phyloP scores from a whole-genome alignment of 331 rosid species.

The Malus hybrid region DNA sequence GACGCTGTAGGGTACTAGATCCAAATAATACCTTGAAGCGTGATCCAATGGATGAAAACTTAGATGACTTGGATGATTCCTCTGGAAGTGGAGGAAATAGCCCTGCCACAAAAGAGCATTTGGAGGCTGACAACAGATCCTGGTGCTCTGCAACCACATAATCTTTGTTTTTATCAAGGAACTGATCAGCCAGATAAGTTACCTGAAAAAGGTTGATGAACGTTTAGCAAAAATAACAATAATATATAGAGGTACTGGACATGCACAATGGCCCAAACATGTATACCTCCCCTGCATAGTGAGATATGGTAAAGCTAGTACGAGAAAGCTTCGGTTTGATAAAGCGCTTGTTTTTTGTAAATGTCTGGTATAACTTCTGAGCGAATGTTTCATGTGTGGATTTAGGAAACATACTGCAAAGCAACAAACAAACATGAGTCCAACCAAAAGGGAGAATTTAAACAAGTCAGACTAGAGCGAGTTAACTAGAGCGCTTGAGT shows the following conservation, averaged over 20 bases:
- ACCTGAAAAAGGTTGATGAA: constrained; percentile 45
- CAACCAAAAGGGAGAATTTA: constrained; percentile 19
- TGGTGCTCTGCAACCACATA: constrained; percentile 97
- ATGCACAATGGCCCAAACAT: constrained; percentile 17
- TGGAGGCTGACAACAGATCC: constrained; percentile 77
- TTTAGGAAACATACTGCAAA: constrained; percentile 95
- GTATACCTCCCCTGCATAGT: constrained; percentile 95
- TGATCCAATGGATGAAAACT: constrained; percentile 95
- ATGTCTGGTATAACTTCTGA: constrained; percentile 42
- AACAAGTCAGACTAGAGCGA: background rate
- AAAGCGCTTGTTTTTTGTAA: constrained; percentile 86
- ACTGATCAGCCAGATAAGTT: constrained; percentile 80
- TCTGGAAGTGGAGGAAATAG: constrained; percentile 81
- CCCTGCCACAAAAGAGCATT: constrained; percentile 82
- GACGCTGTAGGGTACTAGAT: background rate
- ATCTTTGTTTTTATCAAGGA: constrained; percentile 97
- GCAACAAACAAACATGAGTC: constrained; percentile 28
- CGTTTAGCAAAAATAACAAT: constrained; percentile 2
- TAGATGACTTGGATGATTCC: constrained; percentile 87
- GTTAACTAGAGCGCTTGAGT: background rate
- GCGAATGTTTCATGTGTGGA: constrained; percentile 91
- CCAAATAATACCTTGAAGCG: constrained; percentile 69
- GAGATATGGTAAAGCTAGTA: constrained; percentile 89
- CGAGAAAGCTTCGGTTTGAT: constrained; percentile 97
- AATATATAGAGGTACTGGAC: constrained; percentile 9